These are phyloP conservation scores for Sugiyamaella chiloensis DNA, from an alignment of 805 yeast genomes.

Conservation along the genomic window DNA sequence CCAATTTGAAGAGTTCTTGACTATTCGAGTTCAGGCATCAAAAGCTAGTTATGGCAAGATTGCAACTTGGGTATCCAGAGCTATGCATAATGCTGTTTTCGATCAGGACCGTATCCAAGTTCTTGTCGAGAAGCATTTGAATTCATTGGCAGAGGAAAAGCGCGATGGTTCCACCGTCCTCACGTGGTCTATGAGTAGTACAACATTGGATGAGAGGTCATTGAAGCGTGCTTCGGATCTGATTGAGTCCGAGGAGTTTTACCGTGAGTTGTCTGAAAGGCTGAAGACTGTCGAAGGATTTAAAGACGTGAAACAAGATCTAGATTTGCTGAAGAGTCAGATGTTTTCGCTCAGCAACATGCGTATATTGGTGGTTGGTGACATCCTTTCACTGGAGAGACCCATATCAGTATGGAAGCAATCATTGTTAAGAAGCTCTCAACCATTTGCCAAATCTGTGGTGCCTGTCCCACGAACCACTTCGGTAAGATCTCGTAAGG, in stretches of 20 bases:
- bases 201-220: conserved; percentile 56
- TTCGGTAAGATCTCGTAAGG: conserved; percentile 52
- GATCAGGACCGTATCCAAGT: conserved; percentile 70
- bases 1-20: conserved; percentile 62
- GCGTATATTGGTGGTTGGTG: conserved; percentile 71
- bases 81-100: conserved; percentile 63
- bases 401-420: conserved; percentile 63
- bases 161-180: conserved; percentile 64
- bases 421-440: not conserved
- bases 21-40: conserved; percentile 59
- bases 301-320: conserved; percentile 43
- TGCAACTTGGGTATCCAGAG: conserved; percentile 70
- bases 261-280: conserved; percentile 42
- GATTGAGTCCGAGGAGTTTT: conserved; percentile 58
- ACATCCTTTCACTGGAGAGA: conserved; percentile 45
- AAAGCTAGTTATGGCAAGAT: conserved; percentile 61
- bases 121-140: conserved; percentile 58
- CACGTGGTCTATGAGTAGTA: conserved; percentile 55
- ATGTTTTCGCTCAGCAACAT: conserved; percentile 58
- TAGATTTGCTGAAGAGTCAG: conserved; percentile 49
- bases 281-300: conserved; percentile 51
- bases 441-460: not conserved
- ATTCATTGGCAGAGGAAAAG: conserved; percentile 58
- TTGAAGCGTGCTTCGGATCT: conserved; percentile 63
- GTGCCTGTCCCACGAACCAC: conserved; percentile 39